phyloP scores from a whole-genome alignment of 2,329 filamentous ascomycete species.

The Annulohypoxylon truncatum region DNA sequence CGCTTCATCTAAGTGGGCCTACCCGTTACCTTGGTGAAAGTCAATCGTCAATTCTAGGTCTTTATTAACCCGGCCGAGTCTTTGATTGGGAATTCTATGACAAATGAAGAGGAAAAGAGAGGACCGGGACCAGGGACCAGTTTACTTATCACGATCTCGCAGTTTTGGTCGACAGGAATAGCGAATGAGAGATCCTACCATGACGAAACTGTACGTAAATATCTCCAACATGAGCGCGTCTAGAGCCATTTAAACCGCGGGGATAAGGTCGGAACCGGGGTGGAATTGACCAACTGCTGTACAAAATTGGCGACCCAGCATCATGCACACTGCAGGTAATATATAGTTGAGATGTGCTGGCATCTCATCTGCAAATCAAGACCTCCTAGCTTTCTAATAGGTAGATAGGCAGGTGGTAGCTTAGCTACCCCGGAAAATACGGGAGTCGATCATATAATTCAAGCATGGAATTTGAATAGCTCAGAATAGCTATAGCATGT shows the following conservation, averaged over 20 bases:
- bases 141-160: constrained; percentile 1
- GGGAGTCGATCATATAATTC: constrained; percentile 11
- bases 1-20: constrained; percentile 26
- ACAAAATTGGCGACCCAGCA: constrained; percentile 6
- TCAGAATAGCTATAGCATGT: not conserved
- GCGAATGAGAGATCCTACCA: constrained; percentile 12
- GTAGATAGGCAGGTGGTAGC: not conserved
- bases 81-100: not conserved
- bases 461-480: constrained; percentile 8
- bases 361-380: constrained; percentile 28
- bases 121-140: not conserved
- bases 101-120: not conserved
- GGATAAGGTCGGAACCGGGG: constrained; percentile 18
- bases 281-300: constrained; percentile 31
- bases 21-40: constrained; percentile 13
- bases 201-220: not conserved
- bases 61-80: not conserved
- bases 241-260: constrained; percentile 19
- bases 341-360: constrained; percentile 23
- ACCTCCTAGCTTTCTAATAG: constrained; percentile 1
- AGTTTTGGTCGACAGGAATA: not conserved
- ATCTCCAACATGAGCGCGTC: constrained; percentile 15
- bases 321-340: constrained; percentile 24
- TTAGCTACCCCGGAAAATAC: not conserved
- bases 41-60: constrained; percentile 10